Evolutionary conservation across 805 yeast species (phyloP).

Genomic region (Saccharomycopsis babjevae): DNA sequence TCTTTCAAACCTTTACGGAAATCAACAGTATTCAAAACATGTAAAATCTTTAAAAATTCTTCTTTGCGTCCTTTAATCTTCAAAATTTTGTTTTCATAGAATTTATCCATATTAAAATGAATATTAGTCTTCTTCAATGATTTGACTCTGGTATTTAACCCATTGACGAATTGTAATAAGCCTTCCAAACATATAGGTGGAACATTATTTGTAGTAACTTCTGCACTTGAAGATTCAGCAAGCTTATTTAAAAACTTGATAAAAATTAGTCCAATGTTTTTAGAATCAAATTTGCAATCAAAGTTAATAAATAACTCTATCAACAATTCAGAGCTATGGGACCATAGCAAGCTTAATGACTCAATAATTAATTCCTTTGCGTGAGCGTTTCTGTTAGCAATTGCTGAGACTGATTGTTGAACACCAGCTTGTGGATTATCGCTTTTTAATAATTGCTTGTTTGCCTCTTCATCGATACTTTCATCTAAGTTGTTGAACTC

Average conservation of each 20-base stretch:
- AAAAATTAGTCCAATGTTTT: slow-evolving; percentile 61
- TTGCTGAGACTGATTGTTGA: slow-evolving; percentile 2
- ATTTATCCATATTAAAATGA: slow-evolving; percentile 5
- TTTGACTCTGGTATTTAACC: slow-evolving; percentile 31
- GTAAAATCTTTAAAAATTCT: slow-evolving; percentile 66
- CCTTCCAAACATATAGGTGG: slow-evolving; percentile 95
- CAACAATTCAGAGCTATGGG: slow-evolving; percentile 68
- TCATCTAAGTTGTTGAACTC: slow-evolving; percentile 18
- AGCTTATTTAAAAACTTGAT: slow-evolving; percentile 64
- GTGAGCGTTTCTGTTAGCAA: slow-evolving; percentile 25
- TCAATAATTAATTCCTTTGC: slow-evolving; percentile 78
- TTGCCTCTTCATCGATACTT: slow-evolving; percentile 15
- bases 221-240: slow-evolving; percentile 79
- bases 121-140: slow-evolving; percentile 13
- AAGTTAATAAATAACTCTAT: slow-evolving; percentile 68
- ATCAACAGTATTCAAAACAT: slow-evolving; percentile 54
- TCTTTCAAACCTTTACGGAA: slow-evolving; percentile 17
- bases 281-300: slow-evolving; percentile 74
- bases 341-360: slow-evolving; percentile 72
- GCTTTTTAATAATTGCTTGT: slow-evolving; percentile 6
- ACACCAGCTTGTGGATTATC: slow-evolving; percentile 2
- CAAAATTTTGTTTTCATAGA: slow-evolving; percentile 6
- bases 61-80: slow-evolving; percentile 43
- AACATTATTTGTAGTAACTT: slow-evolving; percentile 68
- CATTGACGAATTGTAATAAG: slow-evolving; percentile 56